Conservation (phyloP, 768 basidiomycete species). For the Macrolepiota albuminosa region DNA sequence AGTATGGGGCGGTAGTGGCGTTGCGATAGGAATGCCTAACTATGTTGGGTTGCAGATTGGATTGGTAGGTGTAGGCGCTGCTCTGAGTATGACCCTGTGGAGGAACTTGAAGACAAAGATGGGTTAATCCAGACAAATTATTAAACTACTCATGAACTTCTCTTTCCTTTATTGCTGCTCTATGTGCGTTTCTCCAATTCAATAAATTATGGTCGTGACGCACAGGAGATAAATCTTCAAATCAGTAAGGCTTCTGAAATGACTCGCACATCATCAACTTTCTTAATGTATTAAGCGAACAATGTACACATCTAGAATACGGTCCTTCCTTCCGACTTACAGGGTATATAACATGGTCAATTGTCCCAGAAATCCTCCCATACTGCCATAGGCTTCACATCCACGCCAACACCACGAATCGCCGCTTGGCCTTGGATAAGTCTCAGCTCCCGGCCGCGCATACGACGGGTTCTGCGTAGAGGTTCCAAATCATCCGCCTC, state of each 20-base stretch:
- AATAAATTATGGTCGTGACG: not conserved
- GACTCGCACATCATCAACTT: not conserved
- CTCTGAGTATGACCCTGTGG: conserved; percentile 56
- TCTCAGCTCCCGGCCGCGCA: conserved; percentile 83
- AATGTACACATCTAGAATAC: not conserved
- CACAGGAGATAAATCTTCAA: not conserved
- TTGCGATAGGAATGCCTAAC: conserved; percentile 53
- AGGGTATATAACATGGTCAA: not conserved
- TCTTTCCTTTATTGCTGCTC: not conserved
- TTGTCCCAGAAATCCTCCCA: conserved; percentile 44
- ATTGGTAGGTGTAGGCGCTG: conserved; percentile 51
- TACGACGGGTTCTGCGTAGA: conserved; percentile 61
- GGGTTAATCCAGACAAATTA: conserved; percentile 23
- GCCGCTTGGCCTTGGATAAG: conserved; percentile 76
- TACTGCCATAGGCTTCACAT: conserved; percentile 30
- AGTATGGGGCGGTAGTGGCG: conserved; percentile 63
- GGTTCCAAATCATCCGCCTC: conserved; percentile 67
- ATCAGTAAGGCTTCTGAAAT: not conserved
- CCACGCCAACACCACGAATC: conserved; percentile 42
- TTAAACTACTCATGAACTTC: not conserved
- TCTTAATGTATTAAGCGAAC: not conserved
- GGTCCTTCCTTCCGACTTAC: not conserved
- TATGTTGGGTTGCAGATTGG: conserved; percentile 58
- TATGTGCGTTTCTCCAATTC: not conserved
- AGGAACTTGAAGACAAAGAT: conserved; percentile 60